phyloP scores from a whole-genome alignment of 2,329 filamentous ascomycete genomes.

The Alternaria arbusti region DNA sequence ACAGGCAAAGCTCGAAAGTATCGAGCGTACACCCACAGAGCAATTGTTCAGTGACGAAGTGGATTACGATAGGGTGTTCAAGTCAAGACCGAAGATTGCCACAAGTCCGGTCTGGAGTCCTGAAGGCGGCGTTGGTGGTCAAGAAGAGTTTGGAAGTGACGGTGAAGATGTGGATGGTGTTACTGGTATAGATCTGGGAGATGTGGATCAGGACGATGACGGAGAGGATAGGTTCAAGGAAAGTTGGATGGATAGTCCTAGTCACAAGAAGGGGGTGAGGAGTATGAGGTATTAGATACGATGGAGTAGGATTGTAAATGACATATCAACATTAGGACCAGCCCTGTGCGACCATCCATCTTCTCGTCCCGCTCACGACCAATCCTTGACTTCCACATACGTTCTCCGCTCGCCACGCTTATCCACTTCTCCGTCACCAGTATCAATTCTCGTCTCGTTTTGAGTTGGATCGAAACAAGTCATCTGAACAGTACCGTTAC shows the following conservation, averaged over 20 bases:
- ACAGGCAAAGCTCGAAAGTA: conserved; percentile 19
- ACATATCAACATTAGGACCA: background rate
- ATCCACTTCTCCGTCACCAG: background rate
- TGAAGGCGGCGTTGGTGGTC: conserved; percentile 7
- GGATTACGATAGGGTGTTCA: conserved; percentile 84
- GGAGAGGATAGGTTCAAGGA: conserved; percentile 34
- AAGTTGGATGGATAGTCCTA: conserved; percentile 42
- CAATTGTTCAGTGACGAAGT: conserved; percentile 73
- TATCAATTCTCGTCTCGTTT: background rate
- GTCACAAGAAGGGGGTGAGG: conserved; percentile 14
- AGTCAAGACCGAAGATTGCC: conserved; percentile 79
- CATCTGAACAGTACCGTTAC: background rate
- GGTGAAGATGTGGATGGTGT: conserved; percentile 34
- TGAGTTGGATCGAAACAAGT: background rate
- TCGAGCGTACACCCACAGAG: conserved; percentile 64
- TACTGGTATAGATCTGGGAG: conserved; percentile 12
- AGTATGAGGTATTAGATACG: background rate
- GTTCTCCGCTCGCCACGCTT: background rate
- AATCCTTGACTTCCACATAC: background rate
- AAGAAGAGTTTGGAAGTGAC: conserved; percentile 29
- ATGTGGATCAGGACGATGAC: conserved; percentile 32
- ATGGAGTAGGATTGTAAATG: background rate
- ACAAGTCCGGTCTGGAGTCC: conserved; percentile 67
- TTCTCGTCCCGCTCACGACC: background rate
- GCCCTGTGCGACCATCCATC: background rate